These are phyloP conservation scores for Fusarium napiforme DNA, from an alignment of 2,329 filamentous ascomycete species.

Conservation along the genomic window DNA sequence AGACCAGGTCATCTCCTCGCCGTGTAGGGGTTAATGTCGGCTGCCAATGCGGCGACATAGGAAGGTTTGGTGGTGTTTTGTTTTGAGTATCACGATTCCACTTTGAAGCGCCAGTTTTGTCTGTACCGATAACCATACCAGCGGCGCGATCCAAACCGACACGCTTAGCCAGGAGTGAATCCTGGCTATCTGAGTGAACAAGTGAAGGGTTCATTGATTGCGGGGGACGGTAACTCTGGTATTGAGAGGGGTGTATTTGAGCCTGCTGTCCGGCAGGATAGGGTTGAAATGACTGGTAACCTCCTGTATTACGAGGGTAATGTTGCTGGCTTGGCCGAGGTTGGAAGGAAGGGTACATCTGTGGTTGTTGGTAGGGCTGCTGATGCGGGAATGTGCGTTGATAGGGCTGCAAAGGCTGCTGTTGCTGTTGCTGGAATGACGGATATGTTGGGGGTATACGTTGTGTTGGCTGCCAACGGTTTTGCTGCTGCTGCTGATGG, in stretches of 20 bases:
- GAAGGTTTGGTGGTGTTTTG: slow-evolving; percentile 19
- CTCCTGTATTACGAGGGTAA: slow-evolving; percentile 22
- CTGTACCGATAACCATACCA: slow-evolving; percentile 53
- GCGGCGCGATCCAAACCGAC: slow-evolving; percentile 62
- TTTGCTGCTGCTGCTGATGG: slow-evolving; percentile 37
- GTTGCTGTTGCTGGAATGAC: slow-evolving; percentile 34
- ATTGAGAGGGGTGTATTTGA: slow-evolving; percentile 30
- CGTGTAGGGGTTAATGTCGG: slow-evolving; percentile 74
- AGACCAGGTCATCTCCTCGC: slow-evolving; percentile 72
- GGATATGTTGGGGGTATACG: slow-evolving; percentile 37
- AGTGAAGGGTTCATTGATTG: slow-evolving; percentile 18
- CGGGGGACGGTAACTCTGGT: slow-evolving; percentile 25
- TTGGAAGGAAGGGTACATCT: slow-evolving; percentile 23
- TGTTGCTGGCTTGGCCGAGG: slow-evolving; percentile 30
- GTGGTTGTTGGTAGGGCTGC: slow-evolving; percentile 29
- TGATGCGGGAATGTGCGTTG: slow-evolving; percentile 26
- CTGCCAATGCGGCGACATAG: slow-evolving; percentile 49
- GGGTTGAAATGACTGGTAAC: slow-evolving; percentile 23
- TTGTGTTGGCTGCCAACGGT: slow-evolving; percentile 23
- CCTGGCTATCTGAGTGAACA: slow-evolving; percentile 44
- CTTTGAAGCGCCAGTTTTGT: slow-evolving; percentile 8
- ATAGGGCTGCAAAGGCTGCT: slow-evolving; percentile 28
- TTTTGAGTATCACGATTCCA: slow-evolving; percentile 33
- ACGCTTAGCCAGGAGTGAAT: slow-evolving; percentile 63
- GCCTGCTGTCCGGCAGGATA: slow-evolving; percentile 20